Evolutionary conservation across 73 alveolate genomes (phyloP), one percentile per base, ranked within the genome.

Genomic region (Paramecium pentaurelia): DNA sequence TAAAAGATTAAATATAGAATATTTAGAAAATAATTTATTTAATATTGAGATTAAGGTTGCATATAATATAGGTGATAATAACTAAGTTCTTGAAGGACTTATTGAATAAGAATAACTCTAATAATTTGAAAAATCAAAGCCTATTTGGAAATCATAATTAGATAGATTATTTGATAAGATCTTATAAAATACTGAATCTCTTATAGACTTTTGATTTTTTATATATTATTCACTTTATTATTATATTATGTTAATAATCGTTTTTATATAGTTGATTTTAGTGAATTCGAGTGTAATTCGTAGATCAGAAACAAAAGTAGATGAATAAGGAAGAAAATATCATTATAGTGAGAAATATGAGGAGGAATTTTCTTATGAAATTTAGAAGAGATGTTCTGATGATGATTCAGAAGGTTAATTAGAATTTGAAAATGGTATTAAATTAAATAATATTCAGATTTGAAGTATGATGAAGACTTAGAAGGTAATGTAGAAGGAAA

Each of bases 311-410:
- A 64, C 84, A 32, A 64, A 64, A 11, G 49, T 64, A 1, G 84
- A 64, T 34, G 84, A 64, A 28, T 64, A 64, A 27, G 84, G 84
- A 12, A 28, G 84, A 32, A 64, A 34, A 9, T 64, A 64, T 34
- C 84, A 64, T 64, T 64, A 64, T 32, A 64, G 84, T 64, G 84
- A 64, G 47, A 64, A 28, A 34, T 64, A 64, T 27, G 84, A 64
- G 47, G 84, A 64, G 84, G 84, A 64, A 34, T 64, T 64, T 34
- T 32, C 47, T 3, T 64, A 64, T 64, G 84, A 64, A 64, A 64
- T 32, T 34, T 28, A 64, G 16, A 25, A 64, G 16, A 54, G 70
- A 64, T 54, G 70, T 54, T 54, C 70, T n/a, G 70, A 54, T 54
- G 32, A 54, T 54, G 70, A 54, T 54, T 54, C 70, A n/a, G 70